Percentiles rank a stretch among this genome's conserved stretches.
phyloP scores from a whole-genome alignment of 1,139 yeast species.

The Lodderomyces margitis region DNA sequence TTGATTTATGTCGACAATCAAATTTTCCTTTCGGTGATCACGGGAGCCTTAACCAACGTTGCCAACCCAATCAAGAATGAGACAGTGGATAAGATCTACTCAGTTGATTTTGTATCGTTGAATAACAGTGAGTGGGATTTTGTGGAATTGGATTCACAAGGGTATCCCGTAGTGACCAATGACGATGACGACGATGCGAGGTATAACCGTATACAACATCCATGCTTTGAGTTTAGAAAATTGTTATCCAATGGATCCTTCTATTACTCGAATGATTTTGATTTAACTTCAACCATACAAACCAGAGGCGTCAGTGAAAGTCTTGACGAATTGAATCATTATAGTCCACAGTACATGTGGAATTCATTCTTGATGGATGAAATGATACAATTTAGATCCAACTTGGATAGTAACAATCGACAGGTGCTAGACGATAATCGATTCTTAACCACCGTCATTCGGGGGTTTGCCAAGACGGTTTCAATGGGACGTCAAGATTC shows the following conservation, averaged over 20 bases:
- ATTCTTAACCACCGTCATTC: slow-evolving; percentile 83
- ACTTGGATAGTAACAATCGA: slow-evolving; percentile 60
- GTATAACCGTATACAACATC: slow-evolving; percentile 56
- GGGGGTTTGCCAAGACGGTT: slow-evolving; percentile 91
- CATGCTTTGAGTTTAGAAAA: slow-evolving; percentile 78
- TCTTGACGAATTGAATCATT: slow-evolving; percentile 43
- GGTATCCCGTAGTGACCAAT: slow-evolving; percentile 44
- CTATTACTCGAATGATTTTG: slow-evolving; percentile 89
- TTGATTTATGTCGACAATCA: slow-evolving; percentile 66
- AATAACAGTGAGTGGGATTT: slow-evolving; percentile 79
- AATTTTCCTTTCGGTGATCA: slow-evolving; percentile 75
- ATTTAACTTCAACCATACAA: slow-evolving; percentile 80
- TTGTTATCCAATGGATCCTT: slow-evolving; percentile 84
- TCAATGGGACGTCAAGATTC: slow-evolving; percentile 49
- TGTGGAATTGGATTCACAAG: slow-evolving; percentile 59
- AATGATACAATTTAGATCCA: slow-evolving; percentile 68
- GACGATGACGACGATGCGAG: slow-evolving; percentile 20
- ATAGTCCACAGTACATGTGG: slow-evolving; percentile 93
- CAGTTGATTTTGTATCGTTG: slow-evolving; percentile 83
- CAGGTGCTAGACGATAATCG: slow-evolving; percentile 66
- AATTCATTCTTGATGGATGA: slow-evolving; percentile 88
- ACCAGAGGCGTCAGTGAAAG: slow-evolving; percentile 52
- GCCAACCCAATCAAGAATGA: slow-evolving; percentile 83
- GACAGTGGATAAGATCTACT: slow-evolving; percentile 73
- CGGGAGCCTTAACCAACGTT: slow-evolving; percentile 67